Evolutionary conservation across 2,329 filamentous ascomycete species (phyloP), one percentile per base, ranked within the genome.

Genomic region (Hymenoscyphus fructigenus): DNA sequence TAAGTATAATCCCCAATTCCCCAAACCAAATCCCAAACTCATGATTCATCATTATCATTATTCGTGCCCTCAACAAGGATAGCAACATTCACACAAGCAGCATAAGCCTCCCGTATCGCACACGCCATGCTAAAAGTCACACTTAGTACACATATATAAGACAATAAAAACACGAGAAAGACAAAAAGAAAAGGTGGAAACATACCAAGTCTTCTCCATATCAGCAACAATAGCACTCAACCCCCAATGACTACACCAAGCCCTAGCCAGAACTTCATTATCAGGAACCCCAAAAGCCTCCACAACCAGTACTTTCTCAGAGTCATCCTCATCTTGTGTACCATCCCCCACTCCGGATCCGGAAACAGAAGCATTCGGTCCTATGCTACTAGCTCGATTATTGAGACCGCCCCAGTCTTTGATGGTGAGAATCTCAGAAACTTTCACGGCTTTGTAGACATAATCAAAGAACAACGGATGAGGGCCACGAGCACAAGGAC

Each of bases 191-290:
- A 26, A 47, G 29, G 32, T 57, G 32, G 12, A 20, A 53, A 62
- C 62, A 60, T 65, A 73, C 64, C 85, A 92, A 17, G 90, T 92
- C 78, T 83, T 85, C 65, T 83, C 80, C 61, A 91, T 75, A 75
- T 92, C 88, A 9, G 89, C 89, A 65, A 92, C 84, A 20, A 93
- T 79, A 0, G 90, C 90, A 72, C 84, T 88, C 71, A 91, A 77
- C 2, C 90, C 90, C 85, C 89, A 91, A 71, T 91, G 88, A 63
- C 88, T 85, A 75, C 90, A 92, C 90, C 90, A 93, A 6, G 90
- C 89, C 67, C 90, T 80, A 0, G 88, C 90, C 71, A 93, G 83
- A 3, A 92, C 90, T 76, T 92, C 90, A 69, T 92, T 92, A 75
- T 92, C 90, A 59, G 81, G 81, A 26, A 90, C 88, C 0, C 90